These are phyloP conservation scores for Plasmodium ovale DNA, from an alignment of 169 alveolate genomes.

Conservation along the genomic window DNA sequence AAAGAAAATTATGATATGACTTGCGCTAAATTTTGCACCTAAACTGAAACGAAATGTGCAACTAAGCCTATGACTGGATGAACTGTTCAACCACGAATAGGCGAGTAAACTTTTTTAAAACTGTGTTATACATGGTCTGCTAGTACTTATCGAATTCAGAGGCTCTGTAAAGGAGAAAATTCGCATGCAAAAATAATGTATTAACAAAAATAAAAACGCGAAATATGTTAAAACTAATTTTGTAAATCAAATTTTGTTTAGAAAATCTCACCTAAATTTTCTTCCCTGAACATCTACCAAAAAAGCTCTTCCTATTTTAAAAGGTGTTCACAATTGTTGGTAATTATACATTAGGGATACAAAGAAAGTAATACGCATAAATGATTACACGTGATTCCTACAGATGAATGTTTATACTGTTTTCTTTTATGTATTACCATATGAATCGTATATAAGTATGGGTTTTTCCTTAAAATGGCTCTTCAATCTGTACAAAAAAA, in stretches of 20 bases:
- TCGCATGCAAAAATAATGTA: not conserved
- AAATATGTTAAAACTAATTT: not conserved
- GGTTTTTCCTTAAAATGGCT: conserved; percentile 74
- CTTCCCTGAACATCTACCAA: conserved; percentile 70
- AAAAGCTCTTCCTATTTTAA: conserved; percentile 73
- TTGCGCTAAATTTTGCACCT: not conserved
- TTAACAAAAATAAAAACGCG: not conserved
- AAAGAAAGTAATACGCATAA: not conserved
- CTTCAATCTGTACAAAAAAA: conserved; percentile 33
- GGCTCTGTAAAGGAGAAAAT: conserved; percentile 49
- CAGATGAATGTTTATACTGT: not conserved
- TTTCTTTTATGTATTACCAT: conserved; percentile 41
- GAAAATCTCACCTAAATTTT: conserved; percentile 51
- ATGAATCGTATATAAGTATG: conserved; percentile 60
- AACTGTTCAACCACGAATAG: not conserved
- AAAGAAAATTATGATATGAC: no score
- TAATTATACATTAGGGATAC: not conserved
- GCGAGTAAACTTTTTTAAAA: conserved; percentile 1
- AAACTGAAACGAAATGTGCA: not conserved
- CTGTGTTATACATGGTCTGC: not conserved
- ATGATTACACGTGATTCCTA: not conserved
- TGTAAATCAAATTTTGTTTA: not conserved
- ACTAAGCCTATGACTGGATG: not conserved
- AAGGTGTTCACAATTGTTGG: not conserved
- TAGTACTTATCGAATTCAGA: conserved; percentile 69